Percentiles rank a stretch among this genome's conserved stretches.
Conservation (phyloP, 352 stramenopile species). For the Achlya hypogyna region DNA sequence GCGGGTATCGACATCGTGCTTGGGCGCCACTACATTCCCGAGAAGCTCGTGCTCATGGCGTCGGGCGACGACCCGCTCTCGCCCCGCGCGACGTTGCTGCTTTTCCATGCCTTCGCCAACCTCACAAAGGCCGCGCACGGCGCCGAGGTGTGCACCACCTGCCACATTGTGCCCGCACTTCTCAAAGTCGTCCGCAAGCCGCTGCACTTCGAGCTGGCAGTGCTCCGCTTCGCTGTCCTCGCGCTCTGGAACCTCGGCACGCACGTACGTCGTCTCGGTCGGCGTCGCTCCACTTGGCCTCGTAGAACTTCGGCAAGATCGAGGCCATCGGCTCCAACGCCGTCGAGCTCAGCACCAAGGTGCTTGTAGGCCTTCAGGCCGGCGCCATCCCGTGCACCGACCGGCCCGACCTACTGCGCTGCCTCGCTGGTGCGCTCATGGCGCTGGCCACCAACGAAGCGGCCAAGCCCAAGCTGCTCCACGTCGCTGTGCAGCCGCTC, state of each 20-base stretch:
- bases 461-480: conserved; percentile 55
- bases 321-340: conserved; percentile 9
- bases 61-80: not conserved
- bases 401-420: conserved; percentile 41
- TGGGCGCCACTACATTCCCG: conserved; percentile 5
- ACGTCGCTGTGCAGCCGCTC: conserved; percentile 60
- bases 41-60: conserved; percentile 16
- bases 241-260: conserved; percentile 17
- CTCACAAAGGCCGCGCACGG: conserved; percentile 8
- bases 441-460: conserved; percentile 52
- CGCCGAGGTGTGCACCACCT: not conserved
- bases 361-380: conserved; percentile 27
- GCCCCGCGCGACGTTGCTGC: not conserved
- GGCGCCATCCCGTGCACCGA: conserved; percentile 29
- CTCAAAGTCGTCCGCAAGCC: conserved; percentile 1
- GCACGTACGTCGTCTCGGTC: conserved; percentile 3
- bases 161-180: conserved; percentile 10
- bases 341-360: conserved; percentile 24
- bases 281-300: not conserved
- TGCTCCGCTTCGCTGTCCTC: conserved; percentile 12
- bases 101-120: conserved; percentile 10
- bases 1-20: conserved; percentile 9
- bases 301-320: conserved; percentile 16
- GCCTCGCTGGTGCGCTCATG: conserved; percentile 50
- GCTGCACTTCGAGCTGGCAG: not conserved